Evolutionary conservation across 2,329 filamentous ascomycete genomes (phyloP).

Genomic region (Alternaria metachromatica): DNA sequence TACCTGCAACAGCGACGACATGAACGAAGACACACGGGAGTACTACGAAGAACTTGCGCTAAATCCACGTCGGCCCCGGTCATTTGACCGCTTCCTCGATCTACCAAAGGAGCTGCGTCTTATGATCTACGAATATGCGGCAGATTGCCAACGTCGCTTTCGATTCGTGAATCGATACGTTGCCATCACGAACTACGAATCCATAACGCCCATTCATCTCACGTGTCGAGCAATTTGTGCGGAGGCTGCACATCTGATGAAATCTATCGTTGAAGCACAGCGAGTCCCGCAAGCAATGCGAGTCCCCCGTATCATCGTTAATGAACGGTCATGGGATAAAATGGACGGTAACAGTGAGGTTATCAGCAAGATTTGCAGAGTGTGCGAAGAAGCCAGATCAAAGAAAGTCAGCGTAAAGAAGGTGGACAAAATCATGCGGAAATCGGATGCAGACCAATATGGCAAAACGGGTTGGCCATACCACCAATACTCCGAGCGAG

Average conservation of each 20-base stretch:
- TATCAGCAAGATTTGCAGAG: not conserved
- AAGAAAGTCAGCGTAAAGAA: not conserved
- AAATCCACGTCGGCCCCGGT: not conserved
- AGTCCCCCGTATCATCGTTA: not conserved
- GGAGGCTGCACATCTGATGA: not conserved
- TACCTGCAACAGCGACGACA: not conserved
- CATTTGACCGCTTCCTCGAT: not conserved
- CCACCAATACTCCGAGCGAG: not conserved
- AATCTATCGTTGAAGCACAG: not conserved
- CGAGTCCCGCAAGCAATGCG: not conserved
- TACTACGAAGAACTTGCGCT: not conserved
- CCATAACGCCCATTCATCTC: not conserved
- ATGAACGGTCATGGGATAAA: not conserved
- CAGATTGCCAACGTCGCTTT: not conserved
- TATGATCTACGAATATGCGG: conserved; percentile 4
- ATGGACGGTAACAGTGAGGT: not conserved
- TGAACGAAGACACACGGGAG: not conserved
- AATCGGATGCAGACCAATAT: not conserved
- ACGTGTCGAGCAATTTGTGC: not conserved
- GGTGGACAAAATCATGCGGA: not conserved
- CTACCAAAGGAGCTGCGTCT: conserved; percentile 2
- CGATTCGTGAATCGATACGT: not conserved
- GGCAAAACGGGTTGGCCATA: not conserved
- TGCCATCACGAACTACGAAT: not conserved
- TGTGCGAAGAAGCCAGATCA: not conserved